Evolutionary conservation across 495 filamentous ascomycete genomes (phyloP).

Genomic region (Staphylotrichum longicolle): DNA sequence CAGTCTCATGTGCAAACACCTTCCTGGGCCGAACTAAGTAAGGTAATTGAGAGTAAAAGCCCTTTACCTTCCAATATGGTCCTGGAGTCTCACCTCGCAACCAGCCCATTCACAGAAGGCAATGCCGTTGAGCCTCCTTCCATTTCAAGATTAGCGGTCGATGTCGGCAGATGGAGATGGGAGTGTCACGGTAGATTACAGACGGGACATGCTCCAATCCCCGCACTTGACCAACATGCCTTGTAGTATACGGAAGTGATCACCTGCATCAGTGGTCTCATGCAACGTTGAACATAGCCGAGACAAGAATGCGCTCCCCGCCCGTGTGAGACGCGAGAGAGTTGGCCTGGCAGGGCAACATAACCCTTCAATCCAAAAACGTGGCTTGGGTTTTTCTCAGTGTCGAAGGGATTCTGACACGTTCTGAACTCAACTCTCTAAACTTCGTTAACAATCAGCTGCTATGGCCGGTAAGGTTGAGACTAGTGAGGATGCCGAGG

Average conservation of each 20-base stretch:
- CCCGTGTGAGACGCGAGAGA: not conserved
- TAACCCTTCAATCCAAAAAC: not conserved
- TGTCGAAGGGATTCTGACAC: no score
- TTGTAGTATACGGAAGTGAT: constrained; percentile 3
- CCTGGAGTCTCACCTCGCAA: no score
- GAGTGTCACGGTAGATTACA: not conserved
- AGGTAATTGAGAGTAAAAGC: no score
- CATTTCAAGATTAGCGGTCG: not conserved
- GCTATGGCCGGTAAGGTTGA: constrained; percentile 21
- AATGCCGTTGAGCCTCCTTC: not conserved
- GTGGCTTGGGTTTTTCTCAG: no score
- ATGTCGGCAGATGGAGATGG: not conserved
- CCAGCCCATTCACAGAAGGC: no score
- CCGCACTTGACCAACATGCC: not conserved
- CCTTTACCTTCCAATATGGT: no score
- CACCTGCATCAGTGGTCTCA: constrained; percentile 1
- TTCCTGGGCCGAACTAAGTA: no score
- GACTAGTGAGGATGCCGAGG: constrained; percentile 21
- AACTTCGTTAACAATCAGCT: no score
- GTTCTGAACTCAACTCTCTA: no score
- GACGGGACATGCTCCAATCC: not conserved
- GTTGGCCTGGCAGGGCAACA: no score
- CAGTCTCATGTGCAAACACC: no score
- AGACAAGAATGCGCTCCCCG: not conserved
- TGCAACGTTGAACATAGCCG: constrained; percentile 23